Conservation (phyloP, 2,329 filamentous ascomycete genomes). For the Cordyceps cateniannulata region DNA sequence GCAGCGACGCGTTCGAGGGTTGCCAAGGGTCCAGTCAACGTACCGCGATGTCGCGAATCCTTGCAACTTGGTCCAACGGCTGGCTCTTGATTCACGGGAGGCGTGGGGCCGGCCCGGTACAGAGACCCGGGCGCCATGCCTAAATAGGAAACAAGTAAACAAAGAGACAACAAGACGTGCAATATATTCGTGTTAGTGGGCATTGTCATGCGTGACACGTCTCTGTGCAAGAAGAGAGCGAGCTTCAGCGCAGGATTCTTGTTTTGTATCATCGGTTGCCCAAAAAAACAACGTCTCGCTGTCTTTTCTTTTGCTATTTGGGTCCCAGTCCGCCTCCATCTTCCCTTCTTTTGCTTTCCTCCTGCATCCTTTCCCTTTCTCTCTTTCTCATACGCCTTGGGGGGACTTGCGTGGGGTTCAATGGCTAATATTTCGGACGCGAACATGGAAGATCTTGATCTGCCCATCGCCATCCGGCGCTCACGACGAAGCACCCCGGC, state of each 20-base stretch:
- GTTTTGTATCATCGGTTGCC: constrained; percentile 11
- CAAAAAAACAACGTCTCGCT: background rate
- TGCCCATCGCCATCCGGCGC: constrained; percentile 51
- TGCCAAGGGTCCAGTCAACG: background rate
- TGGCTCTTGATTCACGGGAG: constrained; percentile 22
- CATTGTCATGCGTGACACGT: constrained; percentile 11
- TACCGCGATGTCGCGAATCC: constrained; percentile 1
- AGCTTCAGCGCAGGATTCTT: constrained; percentile 3
- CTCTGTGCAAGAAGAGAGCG: constrained; percentile 12
- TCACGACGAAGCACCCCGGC: constrained; percentile 38
- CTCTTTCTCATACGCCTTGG: background rate
- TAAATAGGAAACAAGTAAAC: constrained; percentile 41
- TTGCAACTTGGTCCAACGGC: constrained; percentile 16
- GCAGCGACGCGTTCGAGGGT: background rate
- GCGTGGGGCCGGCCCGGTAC: constrained; percentile 16
- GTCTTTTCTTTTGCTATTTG: background rate
- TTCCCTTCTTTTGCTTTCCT: background rate
- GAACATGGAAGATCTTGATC: constrained; percentile 34
- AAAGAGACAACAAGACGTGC: constrained; percentile 20
- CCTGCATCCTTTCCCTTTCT: background rate
- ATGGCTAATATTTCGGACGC: constrained; percentile 1
- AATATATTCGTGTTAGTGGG: constrained; percentile 9
- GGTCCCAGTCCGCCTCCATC: background rate
- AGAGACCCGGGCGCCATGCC: constrained; percentile 27
- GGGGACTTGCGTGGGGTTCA: background rate